Base-by-base conservation (phyloP, 2,329 filamentous ascomycete genomes). In the Dothistroma pini region DNA sequence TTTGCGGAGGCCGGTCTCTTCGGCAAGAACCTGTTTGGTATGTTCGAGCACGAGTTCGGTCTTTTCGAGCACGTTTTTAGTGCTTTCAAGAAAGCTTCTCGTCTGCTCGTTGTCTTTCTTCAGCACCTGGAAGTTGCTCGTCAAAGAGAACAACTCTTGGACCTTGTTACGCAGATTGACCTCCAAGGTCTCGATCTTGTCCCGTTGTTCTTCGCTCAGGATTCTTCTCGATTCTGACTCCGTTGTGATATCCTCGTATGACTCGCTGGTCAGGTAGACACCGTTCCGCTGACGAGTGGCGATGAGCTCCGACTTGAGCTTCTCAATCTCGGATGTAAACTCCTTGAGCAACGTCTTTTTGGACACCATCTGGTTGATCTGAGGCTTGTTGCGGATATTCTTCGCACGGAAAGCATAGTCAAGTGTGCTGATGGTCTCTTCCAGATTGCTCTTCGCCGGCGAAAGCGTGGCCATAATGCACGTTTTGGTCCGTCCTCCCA, bases 391-490 rank as follows among this genome's bases (percentile, higher is more conserved):
- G 54, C 91, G 89, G 70, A 99, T 99, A 69, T 99, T 97, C 80
- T 99, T 99, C 16, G 95, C 95, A 52, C 95, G 86, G 78, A 97
- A 97, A 11, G 95, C 96, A 73, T 99, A 99, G 75, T 99, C 95
- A 1, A 99, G 83, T 0, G 96, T 99, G 0, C 95, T 97, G 62
- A 99, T 97, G 0, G 96, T 99, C 76, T 99, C 95, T 72, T 99
- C 95, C 1, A 99, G 81, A 69, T 97, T 99, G 76, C 89, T 93
- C 76, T 95, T 96, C 8, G 93, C 91, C 0, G 95, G 93, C 2
- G 95, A 97, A 47, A 99, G 84, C 0, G 95, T 99, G 6, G 95
- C 95, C 71, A 99, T 97, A 67, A 99, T 99, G 79, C 95, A 99
- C 0, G 95, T 99, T 74, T 99, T 99, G 1, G 96, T 99, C 56